A percentile compares a stretch with the other conserved stretches of the same genome.
Conservation (phyloP, 371 early-diverging fungal species). For the Mucor plumbeus region DNA sequence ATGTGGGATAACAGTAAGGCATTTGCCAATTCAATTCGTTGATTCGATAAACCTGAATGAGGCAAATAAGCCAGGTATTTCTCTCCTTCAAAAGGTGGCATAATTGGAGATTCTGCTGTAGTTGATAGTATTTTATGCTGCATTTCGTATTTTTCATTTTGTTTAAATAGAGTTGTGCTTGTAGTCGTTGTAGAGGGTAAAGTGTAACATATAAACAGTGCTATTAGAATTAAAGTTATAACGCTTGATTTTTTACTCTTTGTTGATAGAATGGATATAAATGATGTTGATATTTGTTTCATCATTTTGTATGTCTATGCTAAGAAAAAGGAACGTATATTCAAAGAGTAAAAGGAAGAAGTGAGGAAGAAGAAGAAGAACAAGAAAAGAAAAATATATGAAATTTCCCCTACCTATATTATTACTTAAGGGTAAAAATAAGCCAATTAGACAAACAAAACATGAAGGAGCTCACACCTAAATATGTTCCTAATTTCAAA, state of each 20-base stretch:
- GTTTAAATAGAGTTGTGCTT: not conserved
- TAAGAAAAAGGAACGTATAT: not conserved
- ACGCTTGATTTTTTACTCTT: constrained; percentile 3
- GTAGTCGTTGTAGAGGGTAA: not conserved
- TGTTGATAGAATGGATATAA: not conserved
- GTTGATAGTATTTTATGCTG: not conserved
- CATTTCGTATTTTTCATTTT: not conserved
- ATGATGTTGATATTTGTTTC: not conserved
- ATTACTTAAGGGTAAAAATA: not conserved
- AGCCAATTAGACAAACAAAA: constrained; percentile 3
- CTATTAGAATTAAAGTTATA: not conserved
- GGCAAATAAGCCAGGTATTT: constrained; percentile 60
- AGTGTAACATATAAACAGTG: not conserved
- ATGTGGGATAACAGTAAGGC: constrained; percentile 55
- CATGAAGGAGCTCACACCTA: not conserved
- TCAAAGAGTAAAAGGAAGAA: not conserved
- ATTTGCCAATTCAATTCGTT: constrained; percentile 63
- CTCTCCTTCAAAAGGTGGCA: constrained; percentile 15
- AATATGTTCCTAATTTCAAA: constrained; percentile 3
- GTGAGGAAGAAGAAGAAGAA: not conserved
- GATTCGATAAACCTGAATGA: constrained; percentile 64
- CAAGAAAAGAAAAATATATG: not conserved
- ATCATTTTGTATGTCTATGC: not conserved
- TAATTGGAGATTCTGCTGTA: not conserved
- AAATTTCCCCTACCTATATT: not conserved